Percentiles rank a stretch among this genome's conserved stretches.
These are phyloP conservation scores for Lathyrus tuberosus DNA, from an alignment of 306 rosid genomes.

Conservation along the genomic window DNA sequence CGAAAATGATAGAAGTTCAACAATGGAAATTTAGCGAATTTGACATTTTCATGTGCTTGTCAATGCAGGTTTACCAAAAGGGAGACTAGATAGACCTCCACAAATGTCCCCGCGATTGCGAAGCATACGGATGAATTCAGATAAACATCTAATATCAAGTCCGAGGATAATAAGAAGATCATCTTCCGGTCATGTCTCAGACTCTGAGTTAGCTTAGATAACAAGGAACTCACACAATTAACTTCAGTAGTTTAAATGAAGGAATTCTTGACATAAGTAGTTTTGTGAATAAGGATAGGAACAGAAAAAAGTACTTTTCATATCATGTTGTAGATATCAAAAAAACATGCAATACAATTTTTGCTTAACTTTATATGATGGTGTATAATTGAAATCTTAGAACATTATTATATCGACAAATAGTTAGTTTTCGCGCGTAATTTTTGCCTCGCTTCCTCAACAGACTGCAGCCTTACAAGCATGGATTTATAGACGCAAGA, in stretches of 20 bases:
- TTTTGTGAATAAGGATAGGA: constrained; percentile 41
- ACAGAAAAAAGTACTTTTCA: constrained; percentile 20
- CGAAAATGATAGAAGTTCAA: neutral
- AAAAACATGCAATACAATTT: no score
- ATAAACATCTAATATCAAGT: constrained; percentile 49
- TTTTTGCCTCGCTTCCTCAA: constrained; percentile 42
- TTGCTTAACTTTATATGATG: constrained; percentile 13
- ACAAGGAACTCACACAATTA: constrained; percentile 40
- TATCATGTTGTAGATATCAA: no score
- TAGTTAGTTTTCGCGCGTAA: constrained; percentile 30
- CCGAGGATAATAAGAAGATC: constrained; percentile 62
- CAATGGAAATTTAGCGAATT: neutral
- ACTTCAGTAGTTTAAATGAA: constrained; percentile 34
- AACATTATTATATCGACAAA: constrained; percentile 14
- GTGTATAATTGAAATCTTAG: constrained; percentile 16
- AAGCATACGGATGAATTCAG: constrained; percentile 49
- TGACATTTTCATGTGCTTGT: constrained; percentile 32
- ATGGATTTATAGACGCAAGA: constrained; percentile 15
- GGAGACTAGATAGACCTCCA: constrained; percentile 72
- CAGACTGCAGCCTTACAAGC: constrained; percentile 42
- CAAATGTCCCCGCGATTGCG: constrained; percentile 50
- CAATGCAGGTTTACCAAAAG: constrained; percentile 62
- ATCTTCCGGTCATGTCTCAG: constrained; percentile 80
- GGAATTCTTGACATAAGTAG: constrained; percentile 31
- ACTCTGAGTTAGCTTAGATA: constrained; percentile 75